phyloP scores from a whole-genome alignment of 169 alveolate species.

The Plasmodium reichenowi region DNA sequence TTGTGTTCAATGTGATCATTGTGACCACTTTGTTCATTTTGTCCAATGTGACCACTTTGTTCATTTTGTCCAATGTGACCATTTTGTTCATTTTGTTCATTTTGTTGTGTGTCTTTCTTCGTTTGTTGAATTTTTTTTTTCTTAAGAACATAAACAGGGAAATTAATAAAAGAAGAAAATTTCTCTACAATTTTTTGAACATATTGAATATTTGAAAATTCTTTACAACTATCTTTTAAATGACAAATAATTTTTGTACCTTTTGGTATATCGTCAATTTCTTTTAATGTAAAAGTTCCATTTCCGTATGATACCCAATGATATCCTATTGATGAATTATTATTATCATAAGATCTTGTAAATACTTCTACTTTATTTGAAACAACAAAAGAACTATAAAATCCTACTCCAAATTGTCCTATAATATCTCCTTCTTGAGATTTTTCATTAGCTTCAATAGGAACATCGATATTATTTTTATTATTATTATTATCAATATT shows the following conservation, averaged over 20 bases:
- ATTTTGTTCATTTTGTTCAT: neutral
- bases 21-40: no score
- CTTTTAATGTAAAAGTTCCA: constrained; percentile 83
- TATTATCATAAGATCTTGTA: constrained; percentile 89
- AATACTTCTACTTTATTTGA: constrained; percentile 93
- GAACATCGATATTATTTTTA: no score
- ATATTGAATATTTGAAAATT: constrained; percentile 86
- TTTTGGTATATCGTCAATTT: constrained; percentile 83
- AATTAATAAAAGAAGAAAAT: constrained; percentile 94
- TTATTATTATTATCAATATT: no score
- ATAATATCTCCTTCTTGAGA: constrained; percentile 82
- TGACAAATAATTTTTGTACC: constrained; percentile 94
- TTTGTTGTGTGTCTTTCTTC: neutral
- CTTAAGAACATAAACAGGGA: constrained; percentile 88
- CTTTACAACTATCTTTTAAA: constrained; percentile 90
- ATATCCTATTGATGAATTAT: constrained; percentile 84
- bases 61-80: neutral
- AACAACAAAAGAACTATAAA: constrained; percentile 93
- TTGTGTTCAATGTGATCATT: no score
- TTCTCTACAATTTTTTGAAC: constrained; percentile 88
- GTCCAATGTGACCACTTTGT: no score
- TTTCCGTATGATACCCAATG: constrained; percentile 87
- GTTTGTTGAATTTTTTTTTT: constrained; percentile 12
- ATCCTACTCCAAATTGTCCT: constrained; percentile 95
- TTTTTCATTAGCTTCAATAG: neutral